Conservation (phyloP, 495 filamentous ascomycete species). For the Aspergillus saccharolyticus region DNA sequence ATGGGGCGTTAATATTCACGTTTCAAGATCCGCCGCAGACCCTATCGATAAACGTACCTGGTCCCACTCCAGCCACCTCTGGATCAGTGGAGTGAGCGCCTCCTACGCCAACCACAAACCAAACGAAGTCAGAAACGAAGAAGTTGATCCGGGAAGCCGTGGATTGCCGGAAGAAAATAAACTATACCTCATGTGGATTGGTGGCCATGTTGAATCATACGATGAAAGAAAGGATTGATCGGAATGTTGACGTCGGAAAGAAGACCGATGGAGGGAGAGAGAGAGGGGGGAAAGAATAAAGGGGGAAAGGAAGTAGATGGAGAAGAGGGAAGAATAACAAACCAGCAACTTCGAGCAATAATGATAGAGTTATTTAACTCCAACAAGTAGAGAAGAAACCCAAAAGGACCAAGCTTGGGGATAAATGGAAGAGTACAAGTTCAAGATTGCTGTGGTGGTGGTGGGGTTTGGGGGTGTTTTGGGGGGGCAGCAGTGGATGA, state of each 20-base stretch:
- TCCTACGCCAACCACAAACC: constrained; percentile 19
- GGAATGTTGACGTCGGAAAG: not conserved
- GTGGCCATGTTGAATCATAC: constrained; percentile 20
- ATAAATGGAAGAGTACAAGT: not conserved
- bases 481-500: too few relatives aligned
- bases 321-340: not conserved
- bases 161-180: constrained; percentile 1
- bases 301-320: too few relatives aligned
- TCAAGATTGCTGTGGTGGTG: not conserved
- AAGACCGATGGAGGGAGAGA: not conserved
- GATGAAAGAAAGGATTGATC: constrained; percentile 2
- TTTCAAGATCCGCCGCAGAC: not conserved
- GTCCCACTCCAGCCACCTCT: constrained; percentile 62
- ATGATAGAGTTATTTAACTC: too few relatives aligned
- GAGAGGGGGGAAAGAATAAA: not conserved
- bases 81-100: constrained; percentile 31
- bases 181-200: constrained; percentile 16
- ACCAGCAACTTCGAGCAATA: not conserved
- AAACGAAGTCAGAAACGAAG: constrained; percentile 6
- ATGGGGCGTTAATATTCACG: constrained; percentile 6
- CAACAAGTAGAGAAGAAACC: too few relatives aligned
- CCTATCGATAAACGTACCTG: constrained; percentile 33
- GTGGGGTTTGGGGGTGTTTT: too few relatives aligned
- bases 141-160: not conserved
- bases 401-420: too few relatives aligned